Evolutionary conservation across 768 basidiomycete species (phyloP).

Genomic region (Rhizopogon vinicolor): DNA sequence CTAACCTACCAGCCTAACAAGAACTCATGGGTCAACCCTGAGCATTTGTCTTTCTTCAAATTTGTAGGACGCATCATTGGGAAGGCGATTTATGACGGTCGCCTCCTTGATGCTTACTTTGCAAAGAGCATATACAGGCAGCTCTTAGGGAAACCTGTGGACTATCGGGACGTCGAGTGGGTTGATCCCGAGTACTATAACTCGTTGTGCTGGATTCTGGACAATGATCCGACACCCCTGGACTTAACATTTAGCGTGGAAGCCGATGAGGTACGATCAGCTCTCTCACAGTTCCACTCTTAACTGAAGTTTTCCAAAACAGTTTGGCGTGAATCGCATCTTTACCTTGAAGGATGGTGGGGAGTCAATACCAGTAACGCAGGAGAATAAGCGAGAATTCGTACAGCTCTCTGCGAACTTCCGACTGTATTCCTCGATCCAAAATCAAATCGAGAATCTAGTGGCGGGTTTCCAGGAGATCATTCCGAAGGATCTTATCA

Average conservation of each 20-base stretch:
- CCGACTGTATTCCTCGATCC: slow-evolving; percentile 89
- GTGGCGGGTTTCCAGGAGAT: slow-evolving; percentile 95
- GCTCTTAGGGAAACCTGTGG: slow-evolving; percentile 88
- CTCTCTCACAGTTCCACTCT: neutral
- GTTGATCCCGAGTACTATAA: slow-evolving; percentile 99
- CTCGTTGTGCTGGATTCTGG: slow-evolving; percentile 95
- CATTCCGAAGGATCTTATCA: slow-evolving; percentile 92
- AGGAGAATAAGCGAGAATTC: slow-evolving; percentile 96
- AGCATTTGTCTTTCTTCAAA: slow-evolving; percentile 96
- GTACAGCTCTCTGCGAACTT: slow-evolving; percentile 95
- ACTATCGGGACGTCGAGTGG: slow-evolving; percentile 95
- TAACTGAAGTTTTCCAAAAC: slow-evolving; percentile 1
- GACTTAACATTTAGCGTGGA: slow-evolving; percentile 95
- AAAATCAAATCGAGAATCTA: slow-evolving; percentile 90
- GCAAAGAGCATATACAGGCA: slow-evolving; percentile 96
- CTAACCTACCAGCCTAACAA: slow-evolving; percentile 96
- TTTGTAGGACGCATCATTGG: slow-evolving; percentile 98
- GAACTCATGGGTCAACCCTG: slow-evolving; percentile 90
- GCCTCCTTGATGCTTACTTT: slow-evolving; percentile 96
- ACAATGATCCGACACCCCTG: slow-evolving; percentile 84
- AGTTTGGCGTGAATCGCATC: slow-evolving; percentile 91
- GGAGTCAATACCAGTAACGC: slow-evolving; percentile 80
- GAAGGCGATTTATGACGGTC: slow-evolving; percentile 95
- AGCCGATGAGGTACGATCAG: slow-evolving; percentile 70
- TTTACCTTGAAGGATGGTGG: slow-evolving; percentile 86